Base-by-base conservation (phyloP, 2,329 filamentous ascomycete genomes). In the Cytospora schulzeri region DNA sequence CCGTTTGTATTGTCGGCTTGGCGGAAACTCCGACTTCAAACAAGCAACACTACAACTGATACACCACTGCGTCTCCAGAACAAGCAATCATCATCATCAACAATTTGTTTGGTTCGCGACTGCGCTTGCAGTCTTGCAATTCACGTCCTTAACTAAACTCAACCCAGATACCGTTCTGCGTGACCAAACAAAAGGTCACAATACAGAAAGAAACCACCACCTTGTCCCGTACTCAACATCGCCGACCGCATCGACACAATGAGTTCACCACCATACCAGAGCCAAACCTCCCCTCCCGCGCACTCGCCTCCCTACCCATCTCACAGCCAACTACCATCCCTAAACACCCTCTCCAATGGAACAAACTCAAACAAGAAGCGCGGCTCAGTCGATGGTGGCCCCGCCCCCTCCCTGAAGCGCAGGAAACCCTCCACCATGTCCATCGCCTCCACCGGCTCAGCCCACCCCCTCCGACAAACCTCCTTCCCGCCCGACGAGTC, bases 391-490 rank as follows among this genome's bases (percentile, higher is more conserved):
- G 82, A 83, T 61, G 78, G 81, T 12, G 80, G 80, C 41, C 78
- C 80, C 54, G 78, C 77, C 3, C 81, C 79, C 0, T 74, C 79
- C 19, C 75, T 80, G 55, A 92, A 92, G 73, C 88, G 89, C 55
- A 88, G 91, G 72, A 93, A 93, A 73, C 83, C 88, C 7, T 92
- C 89, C 15, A 84, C 77, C 67, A 79, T 87, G 68, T 88, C 88
- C 4, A 78, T 82, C 29, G 76, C 82, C 11, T 85, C 85, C 9
- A 59, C 63, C 55, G 70, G 73, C 19, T 84, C 85, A 1, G 80
- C 84, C 0, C 90, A 92, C 68, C 90, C 89, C 1, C 85, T 95
- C 1, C 90, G 91, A 48, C 90, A 93, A 72, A 93, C 92, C 5
- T 92, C 91, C 0, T 95, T 93, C 72, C 90, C 91, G 0, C 90